Evolutionary conservation across 2,329 filamentous ascomycete genomes (phyloP).

Genomic region (Paraconiothyrium sp.): DNA sequence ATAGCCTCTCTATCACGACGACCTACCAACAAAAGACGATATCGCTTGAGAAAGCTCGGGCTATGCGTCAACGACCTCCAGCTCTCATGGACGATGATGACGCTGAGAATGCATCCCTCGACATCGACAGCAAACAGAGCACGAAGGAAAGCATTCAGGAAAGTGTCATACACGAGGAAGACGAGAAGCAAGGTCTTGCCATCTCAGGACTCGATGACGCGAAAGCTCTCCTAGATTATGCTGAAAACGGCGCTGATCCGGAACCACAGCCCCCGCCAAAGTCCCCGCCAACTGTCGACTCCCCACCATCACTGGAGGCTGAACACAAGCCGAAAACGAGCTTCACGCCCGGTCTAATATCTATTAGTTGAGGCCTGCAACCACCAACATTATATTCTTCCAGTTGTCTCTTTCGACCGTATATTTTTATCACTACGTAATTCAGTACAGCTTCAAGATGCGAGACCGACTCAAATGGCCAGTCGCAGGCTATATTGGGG

Average conservation of each 20-base stretch:
- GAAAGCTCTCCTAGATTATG: constrained; percentile 45
- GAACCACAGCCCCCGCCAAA: background rate
- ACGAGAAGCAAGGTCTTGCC: constrained; percentile 48
- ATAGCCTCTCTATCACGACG: constrained; percentile 78
- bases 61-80: constrained; percentile 88
- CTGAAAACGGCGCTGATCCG: constrained; percentile 32
- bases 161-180: constrained; percentile 49
- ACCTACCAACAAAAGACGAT: constrained; percentile 99
- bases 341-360: constrained; percentile 20
- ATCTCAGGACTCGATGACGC: constrained; percentile 50
- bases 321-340: constrained; percentile 24
- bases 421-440: constrained; percentile 16
- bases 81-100: constrained; percentile 75
- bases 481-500: background rate
- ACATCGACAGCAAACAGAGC: constrained; percentile 39
- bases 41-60: constrained; percentile 84
- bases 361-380: constrained; percentile 13
- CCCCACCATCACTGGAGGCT: background rate
- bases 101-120: constrained; percentile 40
- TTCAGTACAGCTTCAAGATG: constrained; percentile 15
- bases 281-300: constrained; percentile 11
- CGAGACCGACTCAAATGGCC: background rate
- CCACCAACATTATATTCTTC: background rate
- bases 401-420: constrained; percentile 8
- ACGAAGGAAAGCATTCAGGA: constrained; percentile 49